Base-by-base conservation (phyloP, 148 eudicot species). In the Rhododendron ovatum region DNA sequence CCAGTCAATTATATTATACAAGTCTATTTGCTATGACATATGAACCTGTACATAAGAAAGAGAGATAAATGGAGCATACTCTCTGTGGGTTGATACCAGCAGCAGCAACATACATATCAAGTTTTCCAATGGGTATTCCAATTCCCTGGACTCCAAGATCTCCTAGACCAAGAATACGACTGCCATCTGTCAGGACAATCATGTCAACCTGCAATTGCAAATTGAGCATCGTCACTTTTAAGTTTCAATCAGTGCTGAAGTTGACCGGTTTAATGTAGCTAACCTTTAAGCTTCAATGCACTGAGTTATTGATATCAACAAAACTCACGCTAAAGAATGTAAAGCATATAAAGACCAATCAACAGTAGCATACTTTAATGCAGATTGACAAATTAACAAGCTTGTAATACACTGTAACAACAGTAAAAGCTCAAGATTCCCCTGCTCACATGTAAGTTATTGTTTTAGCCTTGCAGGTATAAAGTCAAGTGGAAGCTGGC, bases 121-220 rank as follows among this genome's bases (percentile, higher is more conserved):
- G 98, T 82, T 97, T 97, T 80, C 99, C 99, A 79, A 97, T 95
- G 26, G 99, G 98, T 87, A 97, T 97, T 80, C 96, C 99, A 80
- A 97, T 97, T 87, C 99, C 99, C 87, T 97, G 99, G 81, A 97
- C 99, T 81, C 99, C 99, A 86, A 97, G 98, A 84, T 97, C 99
- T 85, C 99, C 99, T 48, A 97, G 91, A 77, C 99, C 99, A 86
- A 97, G 98, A 83, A 97, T 97, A 50, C 99, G 98, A 88, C 99
- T 97, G 73, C 99, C 99, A 97, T 97, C 99, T 78, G 99, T 97
- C 89, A 97, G 91, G 77, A 97, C 98, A 88, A 97, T 96, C 99
- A 97, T 97, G 91, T 97, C 99, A 75, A 97, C 99, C 99, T 95
- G 93, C 84, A 91, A 85, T 85, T 20, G 57, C 24, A 24, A 24